Evolutionary conservation across 225 moss, liverwort and hornwort species (phyloP).

Genomic region (Marchantia paleacea): DNA sequence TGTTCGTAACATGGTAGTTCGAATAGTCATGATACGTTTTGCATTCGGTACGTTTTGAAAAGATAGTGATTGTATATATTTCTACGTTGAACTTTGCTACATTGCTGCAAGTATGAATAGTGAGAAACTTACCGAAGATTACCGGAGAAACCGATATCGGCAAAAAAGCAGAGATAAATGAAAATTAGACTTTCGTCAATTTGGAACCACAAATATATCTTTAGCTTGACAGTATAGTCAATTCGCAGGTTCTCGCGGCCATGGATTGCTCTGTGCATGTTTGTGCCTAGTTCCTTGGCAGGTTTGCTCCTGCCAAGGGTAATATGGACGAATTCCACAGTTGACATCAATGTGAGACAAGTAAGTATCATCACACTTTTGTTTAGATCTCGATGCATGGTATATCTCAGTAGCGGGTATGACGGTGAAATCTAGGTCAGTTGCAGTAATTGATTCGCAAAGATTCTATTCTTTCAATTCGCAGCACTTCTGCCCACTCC

Average conservation of each 20-base stretch:
- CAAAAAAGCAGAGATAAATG: too few species aligned
- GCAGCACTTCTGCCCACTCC: not conserved
- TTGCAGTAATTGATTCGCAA: not conserved
- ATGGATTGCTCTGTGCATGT: constrained; percentile 87
- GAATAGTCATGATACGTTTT: too few species aligned
- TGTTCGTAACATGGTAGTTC: too few species aligned
- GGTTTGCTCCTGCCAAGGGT: constrained; percentile 73
- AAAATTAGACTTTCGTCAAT: not conserved
- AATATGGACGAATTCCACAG: constrained; percentile 36
- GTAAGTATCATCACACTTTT: constrained; percentile 17
- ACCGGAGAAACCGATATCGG: too few species aligned
- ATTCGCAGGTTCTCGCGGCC: constrained; percentile 64
- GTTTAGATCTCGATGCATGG: not conserved
- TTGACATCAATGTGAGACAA: constrained; percentile 24
- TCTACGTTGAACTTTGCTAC: too few species aligned
- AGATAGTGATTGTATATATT: too few species aligned
- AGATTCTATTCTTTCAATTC: not conserved
- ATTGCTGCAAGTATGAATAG: too few species aligned
- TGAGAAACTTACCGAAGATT: too few species aligned
- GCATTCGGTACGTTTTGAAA: too few species aligned
- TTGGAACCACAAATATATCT: not conserved
- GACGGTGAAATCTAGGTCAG: not conserved
- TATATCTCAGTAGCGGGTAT: not conserved
- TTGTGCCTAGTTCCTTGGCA: constrained; percentile 70
- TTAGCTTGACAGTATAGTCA: not conserved